Evolutionary conservation across 148 eudicot genomes (phyloP).

Genomic region (Silene conica): DNA sequence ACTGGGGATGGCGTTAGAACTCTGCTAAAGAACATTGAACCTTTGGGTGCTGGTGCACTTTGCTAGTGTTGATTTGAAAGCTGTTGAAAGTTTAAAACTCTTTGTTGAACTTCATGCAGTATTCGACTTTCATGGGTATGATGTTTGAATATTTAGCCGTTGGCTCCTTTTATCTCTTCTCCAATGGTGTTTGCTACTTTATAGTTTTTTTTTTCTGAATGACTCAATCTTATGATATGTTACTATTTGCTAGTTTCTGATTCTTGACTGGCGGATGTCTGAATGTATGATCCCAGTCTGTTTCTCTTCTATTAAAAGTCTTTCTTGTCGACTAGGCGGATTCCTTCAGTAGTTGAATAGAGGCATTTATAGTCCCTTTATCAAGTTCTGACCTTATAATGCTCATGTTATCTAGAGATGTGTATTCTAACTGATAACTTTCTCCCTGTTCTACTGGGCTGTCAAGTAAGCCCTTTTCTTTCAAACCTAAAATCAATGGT

Average conservation of each 20-base stretch:
- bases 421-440: neutral
- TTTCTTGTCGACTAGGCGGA: neutral
- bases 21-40: slow-evolving; percentile 19
- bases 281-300: neutral
- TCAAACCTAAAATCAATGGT: neutral
- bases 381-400: neutral
- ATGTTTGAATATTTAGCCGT: slow-evolving; percentile 15
- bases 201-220: neutral
- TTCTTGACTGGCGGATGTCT: neutral
- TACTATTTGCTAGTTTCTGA: neutral
- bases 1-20: neutral
- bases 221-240: neutral
- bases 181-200: neutral
- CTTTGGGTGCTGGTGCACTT: slow-evolving; percentile 21
- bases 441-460: neutral
- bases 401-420: neutral
- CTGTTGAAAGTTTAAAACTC: slow-evolving; percentile 25
- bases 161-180: neutral
- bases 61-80: slow-evolving; percentile 27
- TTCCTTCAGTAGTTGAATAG: neutral
- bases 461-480: neutral
- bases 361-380: neutral
- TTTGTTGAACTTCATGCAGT: slow-evolving; percentile 37
- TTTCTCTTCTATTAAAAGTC: slow-evolving; percentile 1
- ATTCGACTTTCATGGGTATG: slow-evolving; percentile 40